phyloP scores from a whole-genome alignment of 2,329 filamentous ascomycete genomes.

The Nemania diffusa region DNA sequence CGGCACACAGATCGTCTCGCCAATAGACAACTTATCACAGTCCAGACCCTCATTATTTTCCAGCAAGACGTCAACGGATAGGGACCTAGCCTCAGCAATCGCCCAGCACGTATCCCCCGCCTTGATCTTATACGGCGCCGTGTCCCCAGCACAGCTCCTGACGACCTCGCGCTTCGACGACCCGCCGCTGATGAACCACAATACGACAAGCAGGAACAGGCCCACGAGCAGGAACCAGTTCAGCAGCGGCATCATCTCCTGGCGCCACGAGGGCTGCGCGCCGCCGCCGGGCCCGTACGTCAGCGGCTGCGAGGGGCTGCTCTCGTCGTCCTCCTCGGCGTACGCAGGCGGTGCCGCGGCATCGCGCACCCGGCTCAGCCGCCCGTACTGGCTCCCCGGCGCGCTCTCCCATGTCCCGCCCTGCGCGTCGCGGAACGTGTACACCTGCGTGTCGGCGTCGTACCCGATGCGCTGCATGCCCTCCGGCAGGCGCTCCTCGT shows the following conservation, averaged over 20 bases:
- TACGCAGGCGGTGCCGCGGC: slow-evolving; percentile 35
- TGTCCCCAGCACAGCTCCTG: slow-evolving; percentile 47
- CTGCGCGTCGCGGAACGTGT: slow-evolving; percentile 58
- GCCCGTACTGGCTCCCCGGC: slow-evolving; percentile 58
- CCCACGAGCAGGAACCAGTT: slow-evolving; percentile 67
- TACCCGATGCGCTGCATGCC: slow-evolving; percentile 62
- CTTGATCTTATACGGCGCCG: slow-evolving; percentile 54
- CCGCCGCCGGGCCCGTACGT: slow-evolving; percentile 27
- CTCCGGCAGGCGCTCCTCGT: slow-evolving; percentile 59
- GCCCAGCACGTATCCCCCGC: slow-evolving; percentile 65
- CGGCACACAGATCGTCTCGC: slow-evolving; percentile 59
- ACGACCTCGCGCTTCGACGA: slow-evolving; percentile 42
- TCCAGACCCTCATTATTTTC: slow-evolving; percentile 58
- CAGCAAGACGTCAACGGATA: slow-evolving; percentile 59
- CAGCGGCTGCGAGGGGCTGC: slow-evolving; percentile 37
- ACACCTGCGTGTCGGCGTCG: slow-evolving; percentile 60
- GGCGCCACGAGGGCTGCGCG: slow-evolving; percentile 58
- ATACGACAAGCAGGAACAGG: slow-evolving; percentile 60
- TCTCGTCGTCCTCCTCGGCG: slow-evolving; percentile 37
- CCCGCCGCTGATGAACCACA: slow-evolving; percentile 58
- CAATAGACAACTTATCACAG: slow-evolving; percentile 58
- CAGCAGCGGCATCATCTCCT: slow-evolving; percentile 64
- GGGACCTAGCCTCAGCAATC: slow-evolving; percentile 56
- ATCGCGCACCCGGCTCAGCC: slow-evolving; percentile 48
- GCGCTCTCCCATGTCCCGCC: slow-evolving; percentile 59